phyloP scores from a whole-genome alignment of 2,329 filamentous ascomycete species.

The Thielaviopsis populi region DNA sequence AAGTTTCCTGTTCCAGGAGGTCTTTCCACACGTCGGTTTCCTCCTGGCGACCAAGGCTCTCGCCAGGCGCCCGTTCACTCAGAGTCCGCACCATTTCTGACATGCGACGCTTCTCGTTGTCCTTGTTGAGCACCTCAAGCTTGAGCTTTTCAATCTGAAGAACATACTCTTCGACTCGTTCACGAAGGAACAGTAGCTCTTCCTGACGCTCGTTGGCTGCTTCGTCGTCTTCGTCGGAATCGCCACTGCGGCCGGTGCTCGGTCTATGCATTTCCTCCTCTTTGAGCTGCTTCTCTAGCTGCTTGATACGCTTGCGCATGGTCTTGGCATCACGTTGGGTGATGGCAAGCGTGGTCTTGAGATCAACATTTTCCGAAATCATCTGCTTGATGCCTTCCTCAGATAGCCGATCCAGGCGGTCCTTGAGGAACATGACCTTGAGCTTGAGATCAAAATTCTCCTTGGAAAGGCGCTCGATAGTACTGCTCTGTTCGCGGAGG shows the following conservation, averaged over 20 bases:
- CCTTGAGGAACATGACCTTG: slow-evolving; percentile 92
- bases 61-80: slow-evolving; percentile 35
- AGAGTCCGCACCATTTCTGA: slow-evolving; percentile 57
- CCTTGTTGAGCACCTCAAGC: slow-evolving; percentile 60
- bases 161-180: slow-evolving; percentile 72
- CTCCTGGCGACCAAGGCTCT: slow-evolving; percentile 39
- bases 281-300: slow-evolving; percentile 67
- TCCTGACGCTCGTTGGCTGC: slow-evolving; percentile 60
- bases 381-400: slow-evolving; percentile 96
- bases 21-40: slow-evolving; percentile 87
- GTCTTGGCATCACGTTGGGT: slow-evolving; percentile 83
- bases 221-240: slow-evolving; percentile 46
- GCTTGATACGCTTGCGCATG: slow-evolving; percentile 64
- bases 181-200: slow-evolving; percentile 70
- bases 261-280: slow-evolving; percentile 45
- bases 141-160: slow-evolving; percentile 69
- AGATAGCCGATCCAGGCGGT: slow-evolving; percentile 80
- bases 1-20: slow-evolving; percentile 79
- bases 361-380: slow-evolving; percentile 92
- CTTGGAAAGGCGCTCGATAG: slow-evolving; percentile 88
- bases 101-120: slow-evolving; percentile 74
- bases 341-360: slow-evolving; percentile 79
- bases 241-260: slow-evolving; percentile 40
- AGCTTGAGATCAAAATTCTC: slow-evolving; percentile 97
- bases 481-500: slow-evolving; percentile 92